Percentiles rank a stretch among this genome's conserved stretches.
These are phyloP conservation scores for Croton setiger DNA, from an alignment of 441 rosid species.

Conservation along the genomic window DNA sequence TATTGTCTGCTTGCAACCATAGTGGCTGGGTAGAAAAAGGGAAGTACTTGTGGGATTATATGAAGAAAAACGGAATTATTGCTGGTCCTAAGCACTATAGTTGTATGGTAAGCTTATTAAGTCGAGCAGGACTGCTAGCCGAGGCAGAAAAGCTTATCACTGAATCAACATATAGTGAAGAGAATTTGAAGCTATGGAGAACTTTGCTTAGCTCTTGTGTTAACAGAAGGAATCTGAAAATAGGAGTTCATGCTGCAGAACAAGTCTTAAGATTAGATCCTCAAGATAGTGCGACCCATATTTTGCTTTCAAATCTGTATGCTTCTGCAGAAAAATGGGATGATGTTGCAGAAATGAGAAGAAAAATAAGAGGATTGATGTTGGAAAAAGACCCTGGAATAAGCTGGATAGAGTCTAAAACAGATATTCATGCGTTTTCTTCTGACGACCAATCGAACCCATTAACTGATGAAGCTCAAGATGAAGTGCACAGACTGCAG, in stretches of 20 bases:
- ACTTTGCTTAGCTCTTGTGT: constrained; percentile 75
- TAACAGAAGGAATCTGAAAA: constrained; percentile 37
- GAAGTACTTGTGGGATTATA: constrained; percentile 58
- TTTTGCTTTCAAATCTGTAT: constrained; percentile 69
- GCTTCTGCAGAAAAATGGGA: constrained; percentile 73
- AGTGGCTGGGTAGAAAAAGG: constrained; percentile 60
- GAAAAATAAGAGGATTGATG: constrained; percentile 49
- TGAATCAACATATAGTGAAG: constrained; percentile 38
- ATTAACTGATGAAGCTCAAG: constrained; percentile 35
- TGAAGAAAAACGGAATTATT: constrained; percentile 45
- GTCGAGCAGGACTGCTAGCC: constrained; percentile 64
- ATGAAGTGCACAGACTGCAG: constrained; percentile 42
- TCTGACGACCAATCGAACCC: constrained; percentile 60
- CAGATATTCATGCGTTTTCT: constrained; percentile 43
- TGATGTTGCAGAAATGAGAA: constrained; percentile 57
- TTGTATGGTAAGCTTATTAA: constrained; percentile 75
- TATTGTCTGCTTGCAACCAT: constrained; percentile 79
- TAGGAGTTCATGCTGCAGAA: constrained; percentile 65
- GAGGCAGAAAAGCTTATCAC: constrained; percentile 57
- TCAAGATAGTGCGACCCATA: constrained; percentile 56
- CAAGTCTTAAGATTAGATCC: constrained; percentile 51
- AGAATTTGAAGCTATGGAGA: constrained; percentile 68
- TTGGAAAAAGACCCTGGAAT: constrained; percentile 71
- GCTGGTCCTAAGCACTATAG: constrained; percentile 80
- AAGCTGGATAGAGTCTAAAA: constrained; percentile 74